Conservation (phyloP, 805 yeast genomes). For the Wickerhamomyces rabaulensis region DNA sequence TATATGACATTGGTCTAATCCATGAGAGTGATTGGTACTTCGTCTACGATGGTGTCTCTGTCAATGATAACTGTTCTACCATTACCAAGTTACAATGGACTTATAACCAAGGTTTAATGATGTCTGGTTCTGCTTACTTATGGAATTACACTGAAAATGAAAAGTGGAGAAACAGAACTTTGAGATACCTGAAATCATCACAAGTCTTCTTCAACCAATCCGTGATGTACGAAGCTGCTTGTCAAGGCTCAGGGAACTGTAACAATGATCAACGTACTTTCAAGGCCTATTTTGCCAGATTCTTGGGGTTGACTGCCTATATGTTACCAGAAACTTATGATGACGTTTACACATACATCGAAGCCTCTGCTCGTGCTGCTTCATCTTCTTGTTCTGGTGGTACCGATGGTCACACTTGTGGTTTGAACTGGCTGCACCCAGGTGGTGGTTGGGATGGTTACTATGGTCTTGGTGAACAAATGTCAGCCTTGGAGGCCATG, state of each 20-base stretch:
- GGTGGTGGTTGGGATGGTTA: conserved; percentile 52
- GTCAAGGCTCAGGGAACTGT: conserved; percentile 54
- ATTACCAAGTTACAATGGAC: conserved; percentile 61
- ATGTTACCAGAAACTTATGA: conserved; percentile 52
- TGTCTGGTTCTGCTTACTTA: conserved; percentile 66
- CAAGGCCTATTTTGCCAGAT: conserved; percentile 64
- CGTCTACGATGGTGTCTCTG: conserved; percentile 59
- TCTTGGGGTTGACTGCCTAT: conserved; percentile 56
- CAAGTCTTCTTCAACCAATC: conserved; percentile 51
- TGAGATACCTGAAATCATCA: conserved; percentile 41
- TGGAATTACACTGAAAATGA: conserved; percentile 56
- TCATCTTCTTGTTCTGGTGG: conserved; percentile 81
- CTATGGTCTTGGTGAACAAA: conserved; percentile 83
- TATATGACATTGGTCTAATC: conserved; percentile 42
- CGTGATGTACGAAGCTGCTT: conserved; percentile 67
- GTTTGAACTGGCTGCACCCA: conserved; percentile 55
- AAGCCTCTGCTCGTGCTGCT: conserved; percentile 61
- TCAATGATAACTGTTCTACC: conserved; percentile 44
- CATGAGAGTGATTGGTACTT: conserved; percentile 32
- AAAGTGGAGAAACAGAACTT: conserved; percentile 53
- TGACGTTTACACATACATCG: conserved; percentile 40
- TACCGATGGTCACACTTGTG: conserved; percentile 76
- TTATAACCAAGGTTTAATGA: conserved; percentile 65
- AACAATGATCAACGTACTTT: conserved; percentile 72
- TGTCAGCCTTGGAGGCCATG: conserved; percentile 63